Percentiles rank a stretch among this genome's conserved stretches.
These are phyloP conservation scores for Basipetospora chlamydospora DNA, from an alignment of 2,329 filamentous ascomycete genomes.

Conservation along the genomic window DNA sequence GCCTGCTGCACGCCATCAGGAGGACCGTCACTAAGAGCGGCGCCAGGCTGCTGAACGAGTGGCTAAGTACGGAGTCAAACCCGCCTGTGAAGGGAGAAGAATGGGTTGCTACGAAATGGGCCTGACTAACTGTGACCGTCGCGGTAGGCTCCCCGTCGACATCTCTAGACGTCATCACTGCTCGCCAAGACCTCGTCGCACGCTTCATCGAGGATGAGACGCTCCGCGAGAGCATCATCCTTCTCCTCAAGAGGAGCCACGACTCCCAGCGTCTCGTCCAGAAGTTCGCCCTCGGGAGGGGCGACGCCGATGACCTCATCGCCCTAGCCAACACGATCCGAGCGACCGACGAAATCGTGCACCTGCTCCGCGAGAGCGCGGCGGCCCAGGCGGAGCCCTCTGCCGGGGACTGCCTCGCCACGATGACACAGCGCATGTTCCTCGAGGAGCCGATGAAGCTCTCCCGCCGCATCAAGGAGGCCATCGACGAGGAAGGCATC, in stretches of 20 bases:
- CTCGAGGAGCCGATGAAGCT: constrained; percentile 54
- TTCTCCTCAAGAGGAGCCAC: constrained; percentile 58
- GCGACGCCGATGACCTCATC: constrained; percentile 83
- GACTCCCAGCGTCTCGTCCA: constrained; percentile 85
- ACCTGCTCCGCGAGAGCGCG: constrained; percentile 22
- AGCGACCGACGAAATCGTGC: constrained; percentile 53
- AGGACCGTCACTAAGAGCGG: constrained; percentile 87
- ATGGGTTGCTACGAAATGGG: no score
- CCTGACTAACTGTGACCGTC: no score
- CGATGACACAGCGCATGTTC: constrained; percentile 42
- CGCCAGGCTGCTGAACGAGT: constrained; percentile 66
- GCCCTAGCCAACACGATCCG: constrained; percentile 68
- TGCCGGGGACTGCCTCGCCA: constrained; percentile 21
- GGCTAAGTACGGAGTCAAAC: constrained; percentile 46
- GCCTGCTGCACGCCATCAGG: constrained; percentile 76
- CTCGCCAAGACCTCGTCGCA: constrained; percentile 68
- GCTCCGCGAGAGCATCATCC: constrained; percentile 54
- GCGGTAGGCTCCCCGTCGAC: constrained; percentile 70
- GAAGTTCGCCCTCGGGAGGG: constrained; percentile 82
- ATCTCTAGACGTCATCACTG: constrained; percentile 63
- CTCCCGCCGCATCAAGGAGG: constrained; percentile 53
- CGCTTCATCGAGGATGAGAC: constrained; percentile 52
- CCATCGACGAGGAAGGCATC: constrained; percentile 91
- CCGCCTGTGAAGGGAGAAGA: no score
- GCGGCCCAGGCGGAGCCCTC: constrained; percentile 3